phyloP scores from a whole-genome alignment of 768 basidiomycete species.

The Leccinum longicurvipes region DNA sequence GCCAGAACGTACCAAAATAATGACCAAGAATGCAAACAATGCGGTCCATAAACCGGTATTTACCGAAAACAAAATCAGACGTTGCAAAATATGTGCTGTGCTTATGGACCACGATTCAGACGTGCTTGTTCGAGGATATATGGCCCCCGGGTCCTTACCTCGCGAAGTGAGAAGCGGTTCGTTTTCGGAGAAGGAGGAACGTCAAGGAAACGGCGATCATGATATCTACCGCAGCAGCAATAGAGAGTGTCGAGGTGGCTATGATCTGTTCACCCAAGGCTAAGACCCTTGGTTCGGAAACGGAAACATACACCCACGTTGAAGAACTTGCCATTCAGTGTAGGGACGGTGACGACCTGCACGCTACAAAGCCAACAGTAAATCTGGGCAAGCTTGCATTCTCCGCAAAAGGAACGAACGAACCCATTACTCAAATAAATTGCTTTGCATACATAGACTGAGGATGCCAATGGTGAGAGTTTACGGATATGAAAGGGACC shows the following conservation, averaged over 20 bases:
- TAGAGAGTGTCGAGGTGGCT: not conserved
- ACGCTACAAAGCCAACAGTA: not conserved
- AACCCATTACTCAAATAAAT: slow-evolving; percentile 3
- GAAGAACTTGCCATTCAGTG: not conserved
- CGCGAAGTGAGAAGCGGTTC: not conserved
- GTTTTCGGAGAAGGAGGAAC: slow-evolving; percentile 1
- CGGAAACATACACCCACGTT: not conserved
- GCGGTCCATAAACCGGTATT: slow-evolving; percentile 46
- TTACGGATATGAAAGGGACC: not conserved
- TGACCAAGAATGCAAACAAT: slow-evolving; percentile 41
- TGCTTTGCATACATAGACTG: slow-evolving; percentile 3
- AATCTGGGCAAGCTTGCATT: not conserved
- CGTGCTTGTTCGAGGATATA: not conserved
- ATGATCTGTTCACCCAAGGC: not conserved
- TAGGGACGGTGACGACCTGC: not conserved
- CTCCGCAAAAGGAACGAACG: not conserved
- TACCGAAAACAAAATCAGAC: slow-evolving; percentile 8
- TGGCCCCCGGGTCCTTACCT: not conserved
- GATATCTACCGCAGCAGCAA: slow-evolving; percentile 5
- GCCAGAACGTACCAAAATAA: slow-evolving; percentile 9
- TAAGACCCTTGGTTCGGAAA: not conserved
- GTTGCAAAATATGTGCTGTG: slow-evolving; percentile 2
- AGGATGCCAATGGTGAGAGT: not conserved
- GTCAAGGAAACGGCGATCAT: slow-evolving; percentile 2
- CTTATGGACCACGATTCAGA: not conserved